phyloP scores from a whole-genome alignment of 225 moss, liverwort and hornwort species.

The Antitrichia curtipendula region DNA sequence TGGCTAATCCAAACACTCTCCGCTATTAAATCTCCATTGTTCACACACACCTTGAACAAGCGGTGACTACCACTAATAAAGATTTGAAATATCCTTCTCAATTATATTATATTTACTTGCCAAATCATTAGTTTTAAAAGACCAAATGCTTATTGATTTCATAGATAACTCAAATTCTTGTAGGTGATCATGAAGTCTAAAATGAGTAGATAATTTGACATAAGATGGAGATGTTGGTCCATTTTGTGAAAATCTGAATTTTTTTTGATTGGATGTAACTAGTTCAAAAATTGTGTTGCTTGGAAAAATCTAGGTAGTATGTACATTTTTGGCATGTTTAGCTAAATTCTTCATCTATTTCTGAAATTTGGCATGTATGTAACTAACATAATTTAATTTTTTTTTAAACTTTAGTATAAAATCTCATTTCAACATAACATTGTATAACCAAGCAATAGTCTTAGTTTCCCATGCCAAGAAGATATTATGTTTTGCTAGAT shows the following conservation, averaged over 20 bases:
- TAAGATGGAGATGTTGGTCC: background rate
- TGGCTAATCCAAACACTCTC: too few species aligned
- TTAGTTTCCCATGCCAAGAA: fast-evolving
- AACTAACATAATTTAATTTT: background rate
- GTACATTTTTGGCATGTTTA: background rate
- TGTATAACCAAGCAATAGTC: background rate
- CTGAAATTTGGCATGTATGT: background rate
- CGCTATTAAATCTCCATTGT: too few species aligned
- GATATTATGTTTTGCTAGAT: background rate
- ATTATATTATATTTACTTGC: too few species aligned
- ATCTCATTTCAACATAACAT: background rate
- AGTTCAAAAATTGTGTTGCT: fast-evolving
- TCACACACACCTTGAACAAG: too few species aligned
- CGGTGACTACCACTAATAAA: too few species aligned
- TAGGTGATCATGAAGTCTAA: background rate
- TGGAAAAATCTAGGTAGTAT: fast-evolving
- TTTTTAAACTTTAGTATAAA: background rate
- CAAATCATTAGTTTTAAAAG: too few species aligned
- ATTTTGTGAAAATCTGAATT: background rate
- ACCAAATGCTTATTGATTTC: background rate
- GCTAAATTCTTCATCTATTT: too few species aligned
- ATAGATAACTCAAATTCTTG: background rate
- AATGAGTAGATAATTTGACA: background rate
- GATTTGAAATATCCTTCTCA: too few species aligned
- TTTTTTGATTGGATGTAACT: fast-evolving